A percentile compares a stretch with the other conserved stretches of the same genome.
These are phyloP conservation scores for Xanthoconium stramineum DNA, from an alignment of 768 basidiomycete species.

Conservation along the genomic window DNA sequence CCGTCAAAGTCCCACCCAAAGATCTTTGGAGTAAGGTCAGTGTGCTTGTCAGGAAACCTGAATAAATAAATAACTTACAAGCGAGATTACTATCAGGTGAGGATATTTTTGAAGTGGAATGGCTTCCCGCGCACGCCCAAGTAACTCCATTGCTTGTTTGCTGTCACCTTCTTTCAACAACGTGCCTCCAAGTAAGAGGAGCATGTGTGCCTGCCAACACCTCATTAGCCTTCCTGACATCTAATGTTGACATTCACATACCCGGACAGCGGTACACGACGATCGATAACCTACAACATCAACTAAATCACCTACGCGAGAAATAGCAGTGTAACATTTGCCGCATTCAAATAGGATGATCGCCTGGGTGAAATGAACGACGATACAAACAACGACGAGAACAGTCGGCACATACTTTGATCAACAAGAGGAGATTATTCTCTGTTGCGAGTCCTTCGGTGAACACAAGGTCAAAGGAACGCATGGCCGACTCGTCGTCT, in stretches of 20 bases:
- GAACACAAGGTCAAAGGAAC: constrained; percentile 11
- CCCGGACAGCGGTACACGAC: not conserved
- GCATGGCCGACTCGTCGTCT: not conserved
- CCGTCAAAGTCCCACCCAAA: constrained; percentile 7
- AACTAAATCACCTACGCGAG: constrained; percentile 3
- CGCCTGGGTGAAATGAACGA: not conserved
- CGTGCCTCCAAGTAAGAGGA: not conserved
- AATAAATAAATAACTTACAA: not conserved
- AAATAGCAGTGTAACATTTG: constrained; percentile 3
- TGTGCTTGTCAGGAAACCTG: fast-evolving
- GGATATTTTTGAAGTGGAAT: not conserved
- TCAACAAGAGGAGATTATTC: constrained; percentile 5
- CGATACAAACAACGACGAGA: fast-evolving
- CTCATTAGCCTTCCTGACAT: not conserved
- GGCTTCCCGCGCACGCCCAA: not conserved
- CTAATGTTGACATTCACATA: not conserved
- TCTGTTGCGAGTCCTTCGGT: not conserved
- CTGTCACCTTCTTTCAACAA: not conserved
- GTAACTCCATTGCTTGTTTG: not conserved
- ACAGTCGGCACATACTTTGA: constrained; percentile 3
- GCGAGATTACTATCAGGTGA: constrained; percentile 1
- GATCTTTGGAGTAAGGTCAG: not conserved
- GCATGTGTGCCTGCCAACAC: constrained; percentile 7
- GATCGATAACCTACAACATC: not conserved
- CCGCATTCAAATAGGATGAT: constrained; percentile 8